Percentiles rank a stretch among this genome's conserved stretches.
These are phyloP conservation scores for Colletotrichum tropicicola DNA, from an alignment of 2,329 filamentous ascomycete species.

Conservation along the genomic window DNA sequence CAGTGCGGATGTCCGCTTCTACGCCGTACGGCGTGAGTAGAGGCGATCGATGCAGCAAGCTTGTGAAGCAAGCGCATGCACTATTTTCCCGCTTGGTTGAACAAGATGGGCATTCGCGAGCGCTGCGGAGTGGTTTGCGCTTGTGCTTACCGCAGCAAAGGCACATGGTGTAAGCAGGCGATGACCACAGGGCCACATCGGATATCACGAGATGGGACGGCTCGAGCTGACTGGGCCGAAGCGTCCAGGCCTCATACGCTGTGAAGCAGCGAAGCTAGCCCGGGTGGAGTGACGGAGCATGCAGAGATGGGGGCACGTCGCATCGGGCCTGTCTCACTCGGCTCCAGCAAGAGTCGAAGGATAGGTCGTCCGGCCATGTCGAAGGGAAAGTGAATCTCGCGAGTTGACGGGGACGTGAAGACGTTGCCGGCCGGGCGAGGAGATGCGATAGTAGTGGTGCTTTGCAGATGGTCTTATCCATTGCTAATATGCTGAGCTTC, in stretches of 20 bases:
- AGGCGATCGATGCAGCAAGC: too few relatives aligned
- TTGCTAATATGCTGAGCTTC: neutral
- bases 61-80: neutral
- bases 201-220: neutral
- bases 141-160: conserved; percentile 9
- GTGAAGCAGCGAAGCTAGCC: neutral
- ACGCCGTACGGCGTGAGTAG: neutral
- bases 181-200: neutral
- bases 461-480: neutral
- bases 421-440: neutral
- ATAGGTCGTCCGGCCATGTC: conserved; percentile 17
- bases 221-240: neutral
- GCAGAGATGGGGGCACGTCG: conserved; percentile 13
- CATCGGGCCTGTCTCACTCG: conserved; percentile 24
- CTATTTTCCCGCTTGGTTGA: too few relatives aligned
- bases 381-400: neutral
- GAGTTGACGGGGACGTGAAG: neutral
- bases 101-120: too few relatives aligned
- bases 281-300: conserved; percentile 1
- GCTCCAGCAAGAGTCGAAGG: neutral
- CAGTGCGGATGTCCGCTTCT: too few relatives aligned
- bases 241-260: neutral
- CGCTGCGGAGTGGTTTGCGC: neutral
- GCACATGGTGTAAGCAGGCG: conserved; percentile 9
- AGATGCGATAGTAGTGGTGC: neutral